Evolutionary conservation across 192 early-diverging fungal genomes (phyloP).

Genomic region (Podochytrium sp.): DNA sequence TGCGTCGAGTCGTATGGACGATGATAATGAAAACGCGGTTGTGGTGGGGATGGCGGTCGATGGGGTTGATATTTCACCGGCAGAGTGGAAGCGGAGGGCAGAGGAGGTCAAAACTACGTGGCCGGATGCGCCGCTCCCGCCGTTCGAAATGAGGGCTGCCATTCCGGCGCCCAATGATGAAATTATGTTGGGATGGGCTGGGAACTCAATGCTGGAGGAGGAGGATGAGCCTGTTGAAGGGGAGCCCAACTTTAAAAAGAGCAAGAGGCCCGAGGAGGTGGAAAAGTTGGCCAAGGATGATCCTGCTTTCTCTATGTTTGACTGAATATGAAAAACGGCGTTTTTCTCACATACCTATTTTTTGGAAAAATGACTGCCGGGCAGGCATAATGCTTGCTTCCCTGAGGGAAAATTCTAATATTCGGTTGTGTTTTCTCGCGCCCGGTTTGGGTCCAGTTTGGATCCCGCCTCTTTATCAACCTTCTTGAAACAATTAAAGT

Average conservation of each 20-base stretch:
- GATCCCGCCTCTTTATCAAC: no score
- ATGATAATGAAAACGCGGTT: slow-evolving; percentile 34
- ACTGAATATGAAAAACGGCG: not conserved
- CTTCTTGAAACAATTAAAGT: no score
- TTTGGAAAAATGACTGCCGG: no score
- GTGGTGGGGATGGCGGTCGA: slow-evolving; percentile 25
- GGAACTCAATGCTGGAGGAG: slow-evolving; percentile 26
- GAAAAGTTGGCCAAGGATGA: slow-evolving; percentile 17
- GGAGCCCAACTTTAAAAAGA: not conserved
- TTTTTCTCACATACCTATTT: not conserved
- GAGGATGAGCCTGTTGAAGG: not conserved
- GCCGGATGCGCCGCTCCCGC: slow-evolving; percentile 29
- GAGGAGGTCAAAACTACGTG: slow-evolving; percentile 12
- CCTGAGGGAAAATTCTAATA: no score
- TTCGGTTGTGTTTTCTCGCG: no score
- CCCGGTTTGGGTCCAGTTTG: no score
- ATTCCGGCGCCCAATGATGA: slow-evolving; percentile 24
- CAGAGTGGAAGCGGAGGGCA: slow-evolving; percentile 27
- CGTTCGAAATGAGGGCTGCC: slow-evolving; percentile 20
- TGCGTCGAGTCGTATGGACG: slow-evolving; percentile 17
- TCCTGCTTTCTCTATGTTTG: slow-evolving; percentile 30
- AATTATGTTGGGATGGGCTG: slow-evolving; percentile 31
- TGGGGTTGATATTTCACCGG: slow-evolving; percentile 6
- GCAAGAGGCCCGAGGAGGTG: not conserved
- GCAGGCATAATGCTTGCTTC: no score